Base-by-base conservation (phyloP, 768 basidiomycete species). In the Dentipellis sp. region DNA sequence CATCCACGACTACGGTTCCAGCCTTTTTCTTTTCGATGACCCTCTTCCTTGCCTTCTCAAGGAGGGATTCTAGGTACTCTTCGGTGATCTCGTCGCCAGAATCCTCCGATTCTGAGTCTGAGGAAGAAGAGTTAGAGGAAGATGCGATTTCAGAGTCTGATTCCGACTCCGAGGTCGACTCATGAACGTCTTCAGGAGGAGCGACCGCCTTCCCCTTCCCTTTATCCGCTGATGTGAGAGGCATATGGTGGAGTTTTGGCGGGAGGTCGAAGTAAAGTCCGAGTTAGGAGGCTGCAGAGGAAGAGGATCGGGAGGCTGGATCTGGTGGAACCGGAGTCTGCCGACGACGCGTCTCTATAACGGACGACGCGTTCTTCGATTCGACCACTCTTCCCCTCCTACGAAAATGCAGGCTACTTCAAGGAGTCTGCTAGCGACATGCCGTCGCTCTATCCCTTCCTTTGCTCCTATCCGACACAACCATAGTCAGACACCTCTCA, bases 11-110 rank as follows among this genome's bases (percentile, higher is more conserved):
- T 10, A 19, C 22, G 14, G 23, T 2, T 34, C 40, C 58, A 12
- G 59, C 64, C 64, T 22, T 62, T 62, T 38, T 62, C 57, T 58
- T 63, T 38, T 17, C 23, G 22, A 50, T 17, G 48, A 50, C 78
- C 65, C 78, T 81, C 63, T 74, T 67, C 61, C 77, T 75, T 16
- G 87, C 88, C 55, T 78, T 80, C 58, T 82, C 77, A 11, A 91
- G 69, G 0, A 89, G 69, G 7, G 78, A 83, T 35, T 83, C 74
- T 5, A 89, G 74, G 57, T 82, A 82, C 62, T 83, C 81, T 39
- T 75, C 71, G 0, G 81, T 82, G 29, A 83, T 70, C 46, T 80
- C 75, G 4, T 72, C 71, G 56, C 78, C 78, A 17, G 65, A 68
- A 19, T 79, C 69, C 35, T 10, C 71, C 5, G 61, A 39, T 29